Evolutionary conservation across 345 rosid genomes (phyloP).

Genomic region (Psidium friedrichsthalianum): DNA sequence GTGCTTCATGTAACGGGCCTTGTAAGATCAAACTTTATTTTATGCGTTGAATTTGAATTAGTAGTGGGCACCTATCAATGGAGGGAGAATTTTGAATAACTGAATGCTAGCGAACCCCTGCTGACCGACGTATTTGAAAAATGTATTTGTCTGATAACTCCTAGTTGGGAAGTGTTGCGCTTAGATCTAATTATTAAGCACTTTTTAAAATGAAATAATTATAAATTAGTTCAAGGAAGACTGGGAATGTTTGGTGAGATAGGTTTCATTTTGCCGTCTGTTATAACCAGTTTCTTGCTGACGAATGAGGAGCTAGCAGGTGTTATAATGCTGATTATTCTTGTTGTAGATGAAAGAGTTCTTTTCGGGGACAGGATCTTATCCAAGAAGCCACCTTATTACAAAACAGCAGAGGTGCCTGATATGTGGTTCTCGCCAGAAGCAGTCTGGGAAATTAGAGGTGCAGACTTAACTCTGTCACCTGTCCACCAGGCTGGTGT

Average conservation of each 20-base stretch:
- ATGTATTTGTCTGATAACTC: not conserved
- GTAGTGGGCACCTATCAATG: not conserved
- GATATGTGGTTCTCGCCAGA: constrained; percentile 77
- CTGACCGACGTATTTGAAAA: not conserved
- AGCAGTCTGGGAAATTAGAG: constrained; percentile 74
- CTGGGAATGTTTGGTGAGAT: not conserved
- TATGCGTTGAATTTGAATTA: not conserved
- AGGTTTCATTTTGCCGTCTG: not conserved
- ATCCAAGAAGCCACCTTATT: constrained; percentile 56
- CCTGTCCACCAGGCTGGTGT: constrained; percentile 74
- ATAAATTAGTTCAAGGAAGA: not conserved
- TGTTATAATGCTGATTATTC: not conserved
- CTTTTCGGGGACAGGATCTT: constrained; percentile 56
- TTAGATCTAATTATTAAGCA: not conserved
- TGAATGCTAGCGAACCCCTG: not conserved
- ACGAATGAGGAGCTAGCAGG: not conserved
- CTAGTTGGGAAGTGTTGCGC: not conserved
- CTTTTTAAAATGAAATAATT: not conserved
- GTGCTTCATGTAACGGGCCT: not conserved
- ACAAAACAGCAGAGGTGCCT: constrained; percentile 61
- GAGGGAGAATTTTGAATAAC: not conserved
- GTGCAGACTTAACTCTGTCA: constrained; percentile 80
- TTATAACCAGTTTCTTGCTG: not conserved
- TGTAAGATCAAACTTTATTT: not conserved
- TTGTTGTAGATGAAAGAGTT: constrained; percentile 66